Percentiles rank a stretch among this genome's conserved stretches.
phyloP scores from a whole-genome alignment of 2,329 filamentous ascomycete species.

The Colletotrichum sp. region DNA sequence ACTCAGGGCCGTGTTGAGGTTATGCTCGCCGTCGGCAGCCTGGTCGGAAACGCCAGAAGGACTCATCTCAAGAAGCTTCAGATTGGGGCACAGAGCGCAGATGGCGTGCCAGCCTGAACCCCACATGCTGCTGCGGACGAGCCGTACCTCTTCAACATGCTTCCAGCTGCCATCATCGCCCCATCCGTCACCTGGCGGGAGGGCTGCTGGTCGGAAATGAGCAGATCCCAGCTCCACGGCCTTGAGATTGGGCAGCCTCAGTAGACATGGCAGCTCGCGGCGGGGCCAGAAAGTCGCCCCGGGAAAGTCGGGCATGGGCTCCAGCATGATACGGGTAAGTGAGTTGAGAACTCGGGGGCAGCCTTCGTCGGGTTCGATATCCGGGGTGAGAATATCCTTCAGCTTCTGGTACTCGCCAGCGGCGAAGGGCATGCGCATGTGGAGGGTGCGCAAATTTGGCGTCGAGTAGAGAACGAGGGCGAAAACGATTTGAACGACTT shows the following conservation, averaged over 20 bases:
- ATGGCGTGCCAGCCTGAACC: conserved; percentile 17
- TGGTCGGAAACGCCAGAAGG: conserved; percentile 14
- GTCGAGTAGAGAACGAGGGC: conserved; percentile 19
- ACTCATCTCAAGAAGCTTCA: conserved; percentile 18
- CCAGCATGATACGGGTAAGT: conserved; percentile 19
- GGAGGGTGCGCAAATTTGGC: conserved; percentile 7
- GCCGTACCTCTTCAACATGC: conserved; percentile 18
- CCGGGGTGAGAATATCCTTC: conserved; percentile 15
- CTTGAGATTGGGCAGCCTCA: conserved; percentile 12
- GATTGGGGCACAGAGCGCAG: conserved; percentile 17
- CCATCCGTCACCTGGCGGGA: conserved; percentile 16
- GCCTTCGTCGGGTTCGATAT: conserved; percentile 13
- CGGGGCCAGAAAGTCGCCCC: conserved; percentile 18
- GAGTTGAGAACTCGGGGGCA: conserved; percentile 14
- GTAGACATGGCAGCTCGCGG: conserved; percentile 12
- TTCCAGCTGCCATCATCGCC: conserved; percentile 20
- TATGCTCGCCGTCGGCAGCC: conserved; percentile 16
- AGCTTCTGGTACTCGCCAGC: conserved; percentile 20
- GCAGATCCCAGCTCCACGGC: conserved; percentile 17
- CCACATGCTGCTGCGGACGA: conserved; percentile 20
- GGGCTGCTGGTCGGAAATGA: conserved; percentile 9
- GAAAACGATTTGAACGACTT: conserved; percentile 17
- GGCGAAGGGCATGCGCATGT: conserved; percentile 21
- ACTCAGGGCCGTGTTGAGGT: conserved; percentile 13
- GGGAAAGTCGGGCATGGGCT: conserved; percentile 20